phyloP scores from a whole-genome alignment of 1,284 basidiomycete genomes.

The Anthracocystis walkeri region DNA sequence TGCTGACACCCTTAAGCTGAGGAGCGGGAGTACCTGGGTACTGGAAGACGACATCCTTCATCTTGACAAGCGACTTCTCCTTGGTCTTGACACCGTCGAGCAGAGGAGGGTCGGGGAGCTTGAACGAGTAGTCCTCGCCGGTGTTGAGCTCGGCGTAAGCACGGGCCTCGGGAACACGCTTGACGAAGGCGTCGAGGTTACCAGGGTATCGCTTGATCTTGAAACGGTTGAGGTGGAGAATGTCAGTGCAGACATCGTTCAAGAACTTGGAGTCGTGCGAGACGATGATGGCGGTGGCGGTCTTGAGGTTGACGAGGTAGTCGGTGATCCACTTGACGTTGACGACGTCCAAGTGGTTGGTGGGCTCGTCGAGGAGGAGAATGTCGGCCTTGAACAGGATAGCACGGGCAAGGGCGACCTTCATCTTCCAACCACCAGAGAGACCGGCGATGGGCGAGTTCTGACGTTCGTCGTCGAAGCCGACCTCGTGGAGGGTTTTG shows the following conservation, averaged over 20 bases:
- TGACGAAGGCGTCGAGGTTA: slow-evolving; percentile 69
- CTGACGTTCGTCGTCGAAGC: slow-evolving; percentile 68
- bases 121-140: slow-evolving; percentile 70
- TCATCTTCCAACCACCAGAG: slow-evolving; percentile 70
- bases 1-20: slow-evolving; percentile 67
- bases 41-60: slow-evolving; percentile 68
- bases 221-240: slow-evolving; percentile 70
- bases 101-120: slow-evolving; percentile 69
- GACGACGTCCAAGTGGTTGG: slow-evolving; percentile 70
- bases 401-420: slow-evolving; percentile 69
- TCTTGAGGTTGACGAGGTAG: slow-evolving; percentile 64
- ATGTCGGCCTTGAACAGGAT: slow-evolving; percentile 70
- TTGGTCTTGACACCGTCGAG: slow-evolving; percentile 70
- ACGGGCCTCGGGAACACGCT: slow-evolving; percentile 69
- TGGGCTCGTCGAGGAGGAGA: slow-evolving; percentile 69
- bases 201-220: slow-evolving; percentile 70
- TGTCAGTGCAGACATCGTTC: slow-evolving; percentile 69
- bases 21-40: slow-evolving; percentile 68
- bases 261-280: slow-evolving; percentile 70
- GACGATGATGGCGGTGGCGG: slow-evolving; percentile 69
- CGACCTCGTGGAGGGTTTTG: slow-evolving; percentile 66
- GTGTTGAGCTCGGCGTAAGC: slow-evolving; percentile 69
- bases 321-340: slow-evolving; percentile 70
- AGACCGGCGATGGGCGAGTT: slow-evolving; percentile 67
- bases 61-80: slow-evolving; percentile 70